A percentile compares a stretch with the other conserved stretches of the same genome.
phyloP scores from a whole-genome alignment of 345 rosid genomes.

The Citrus glauca region DNA sequence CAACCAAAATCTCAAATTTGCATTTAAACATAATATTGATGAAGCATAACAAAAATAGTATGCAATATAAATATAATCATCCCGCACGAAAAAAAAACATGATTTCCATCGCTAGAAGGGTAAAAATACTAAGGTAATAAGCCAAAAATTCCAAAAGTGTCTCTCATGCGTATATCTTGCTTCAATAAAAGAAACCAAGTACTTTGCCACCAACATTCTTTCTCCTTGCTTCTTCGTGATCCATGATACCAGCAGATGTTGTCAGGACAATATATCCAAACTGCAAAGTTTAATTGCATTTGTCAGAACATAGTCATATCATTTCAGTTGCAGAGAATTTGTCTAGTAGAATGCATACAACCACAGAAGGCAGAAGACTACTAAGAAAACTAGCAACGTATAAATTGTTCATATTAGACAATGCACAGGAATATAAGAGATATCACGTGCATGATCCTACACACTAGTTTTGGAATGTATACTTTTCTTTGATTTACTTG shows the following conservation, averaged over 20 bases:
- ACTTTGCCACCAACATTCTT: conserved; percentile 86
- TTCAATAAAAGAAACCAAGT: conserved; percentile 69
- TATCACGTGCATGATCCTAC: not conserved
- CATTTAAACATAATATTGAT: not conserved
- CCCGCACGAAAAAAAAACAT: not conserved
- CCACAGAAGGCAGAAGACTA: not conserved
- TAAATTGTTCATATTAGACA: not conserved
- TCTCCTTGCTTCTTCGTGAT: conserved; percentile 86
- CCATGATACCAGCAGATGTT: conserved; percentile 87
- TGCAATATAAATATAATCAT: not conserved
- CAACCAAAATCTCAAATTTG: not conserved
- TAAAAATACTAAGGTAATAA: not conserved
- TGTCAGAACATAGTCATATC: not conserved
- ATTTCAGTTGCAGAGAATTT: not conserved
- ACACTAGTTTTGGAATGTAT: not conserved
- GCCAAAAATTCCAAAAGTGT: conserved; percentile 13
- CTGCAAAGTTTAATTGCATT: conserved; percentile 30
- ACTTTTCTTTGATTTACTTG: not conserved
- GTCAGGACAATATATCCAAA: conserved; percentile 80
- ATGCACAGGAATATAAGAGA: not conserved
- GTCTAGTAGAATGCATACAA: no score
- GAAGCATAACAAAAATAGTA: not conserved
- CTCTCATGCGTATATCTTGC: not conserved
- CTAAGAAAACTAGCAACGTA: not conserved
- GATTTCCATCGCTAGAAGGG: not conserved